phyloP scores from a whole-genome alignment of 2,329 filamentous ascomycete species.

The Colletotrichum ledebouriae region DNA sequence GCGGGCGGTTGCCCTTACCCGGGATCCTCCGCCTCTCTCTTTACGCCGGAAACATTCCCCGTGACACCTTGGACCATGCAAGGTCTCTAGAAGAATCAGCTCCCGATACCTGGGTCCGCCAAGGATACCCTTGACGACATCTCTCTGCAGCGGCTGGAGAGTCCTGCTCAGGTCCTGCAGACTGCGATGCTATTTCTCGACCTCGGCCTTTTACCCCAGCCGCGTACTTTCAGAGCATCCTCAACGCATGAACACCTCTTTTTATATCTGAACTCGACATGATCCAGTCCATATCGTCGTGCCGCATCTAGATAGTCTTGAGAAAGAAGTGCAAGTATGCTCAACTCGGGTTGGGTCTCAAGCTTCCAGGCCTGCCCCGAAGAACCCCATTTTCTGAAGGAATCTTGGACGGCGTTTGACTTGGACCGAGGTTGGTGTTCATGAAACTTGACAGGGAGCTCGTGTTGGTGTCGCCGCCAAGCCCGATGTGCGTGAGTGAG shows the following conservation, averaged over 20 bases:
- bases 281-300: slow-evolving; percentile 7
- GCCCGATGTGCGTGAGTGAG: neutral
- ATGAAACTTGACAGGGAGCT: neutral
- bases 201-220: neutral
- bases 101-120: slow-evolving; percentile 3
- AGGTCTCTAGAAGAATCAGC: neutral
- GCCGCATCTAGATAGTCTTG: neutral
- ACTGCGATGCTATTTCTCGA: neutral
- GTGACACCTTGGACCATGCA: neutral
- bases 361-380: neutral
- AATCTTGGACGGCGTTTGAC: neutral
- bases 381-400: neutral
- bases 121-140: neutral
- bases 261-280: neutral
- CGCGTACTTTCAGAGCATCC: too few relatives aligned
- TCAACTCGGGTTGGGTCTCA: neutral
- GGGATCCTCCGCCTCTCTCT: neutral
- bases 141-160: neutral
- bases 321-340: neutral
- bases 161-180: neutral
- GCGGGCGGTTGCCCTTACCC: neutral
- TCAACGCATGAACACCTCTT: too few relatives aligned
- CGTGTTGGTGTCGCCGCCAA: neutral
- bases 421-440: slow-evolving; percentile 5
- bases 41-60: neutral